Evolutionary conservation across 2,329 filamentous ascomycete species (phyloP), one percentile per base, ranked within the genome.

Genomic region (Stachybotrys chartarum): DNA sequence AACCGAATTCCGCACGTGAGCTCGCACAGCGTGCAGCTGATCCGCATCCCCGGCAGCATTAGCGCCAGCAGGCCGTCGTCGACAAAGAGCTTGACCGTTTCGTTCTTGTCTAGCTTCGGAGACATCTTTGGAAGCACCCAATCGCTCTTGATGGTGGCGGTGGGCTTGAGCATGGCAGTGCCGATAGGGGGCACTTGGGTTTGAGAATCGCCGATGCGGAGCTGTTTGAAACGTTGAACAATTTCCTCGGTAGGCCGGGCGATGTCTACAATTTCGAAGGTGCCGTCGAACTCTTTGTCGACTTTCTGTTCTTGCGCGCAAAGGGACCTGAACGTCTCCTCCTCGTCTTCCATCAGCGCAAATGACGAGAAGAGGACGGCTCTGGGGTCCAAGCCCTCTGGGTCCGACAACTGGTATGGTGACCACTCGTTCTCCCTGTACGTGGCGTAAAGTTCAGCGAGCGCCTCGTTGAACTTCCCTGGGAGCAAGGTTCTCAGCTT

Each of bases 391-490:
- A 74, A 70, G 5, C 74, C 66, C 1, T 77, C 66, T 0, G 79
- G 69, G 1, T 66, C 61, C 11, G 59, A 60, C 49, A 62, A 65
- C 4, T 60, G 54, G 4, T 60, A 56, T 50, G 66, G 62, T 1
- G 63, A 63, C 69, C 68, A 72, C 8, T 66, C 62, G 5, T 54
- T 17, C 1, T 70, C 56, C 5, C 68, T 57, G 11, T 61, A 47
- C 1, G 70, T 63, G 51, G 80, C 83, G 63, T 89, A 90, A 0
- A 95, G 74, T 10, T 80, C 81, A 1, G 84, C 84, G 51, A 87
- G 87, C 1, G 88, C 86, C n/a, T 78, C 75, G 68, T 95, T 95
- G 77, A 96, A 97, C 11, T 81, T 71, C 1, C 92, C 92, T 0
- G 92, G 91, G 6, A 95, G 75, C 2, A 70, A 68, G 1, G 66